Evolutionary conservation across 164 flowering plant species (phyloP), one percentile per base, ranked within the genome.

Genomic region (Nelumbo lutea): DNA sequence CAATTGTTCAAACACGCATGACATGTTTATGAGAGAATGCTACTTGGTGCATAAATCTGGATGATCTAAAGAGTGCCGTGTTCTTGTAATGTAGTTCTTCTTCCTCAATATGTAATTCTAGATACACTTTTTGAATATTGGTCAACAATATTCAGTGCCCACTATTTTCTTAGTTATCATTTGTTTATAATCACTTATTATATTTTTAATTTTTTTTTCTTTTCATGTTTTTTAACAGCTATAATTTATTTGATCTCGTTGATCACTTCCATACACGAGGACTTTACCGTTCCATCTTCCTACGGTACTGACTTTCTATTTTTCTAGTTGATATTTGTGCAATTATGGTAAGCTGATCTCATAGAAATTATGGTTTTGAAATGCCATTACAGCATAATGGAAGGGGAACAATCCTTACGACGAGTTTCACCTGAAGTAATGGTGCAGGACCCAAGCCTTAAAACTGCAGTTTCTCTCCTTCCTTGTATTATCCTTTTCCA

Each of bases 241-340:
- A 91, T 84, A 89, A 93, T 77, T 70, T 89, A 71, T 59, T 68
- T 46, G 87, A 83, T 69, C 84, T 93, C 53, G 90, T 91, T 15
- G 96, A 93, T 80, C 90, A 93, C 78, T 93, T 91, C 72, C 83
- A 91, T 53, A 78, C 75, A 44, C 83, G 97, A 73, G 98, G 97
- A 64, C 77, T 89, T 6, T 89, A 88, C 70, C 94, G 94, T 42
- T 85, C 96, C 67, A 72, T 89, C 58, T 88, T 93, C 70, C 79
- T 89, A 68, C 87, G 98, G 98, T 93, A 80, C 27, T 44, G 1
- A 6, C 64, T 2, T 57, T 5, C 10, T 52, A 13, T 27, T 58
- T 27, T 10, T 27, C 27, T 27, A 27, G 27, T 51, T 62, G 14
- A 11, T 43, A 27, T 52, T 43, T 38, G 8, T 53, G 44, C 43